Evolutionary conservation across 2,329 filamentous ascomycete species (phyloP), one percentile per base, ranked within the genome.

Genomic region (Fusarium sp.): DNA sequence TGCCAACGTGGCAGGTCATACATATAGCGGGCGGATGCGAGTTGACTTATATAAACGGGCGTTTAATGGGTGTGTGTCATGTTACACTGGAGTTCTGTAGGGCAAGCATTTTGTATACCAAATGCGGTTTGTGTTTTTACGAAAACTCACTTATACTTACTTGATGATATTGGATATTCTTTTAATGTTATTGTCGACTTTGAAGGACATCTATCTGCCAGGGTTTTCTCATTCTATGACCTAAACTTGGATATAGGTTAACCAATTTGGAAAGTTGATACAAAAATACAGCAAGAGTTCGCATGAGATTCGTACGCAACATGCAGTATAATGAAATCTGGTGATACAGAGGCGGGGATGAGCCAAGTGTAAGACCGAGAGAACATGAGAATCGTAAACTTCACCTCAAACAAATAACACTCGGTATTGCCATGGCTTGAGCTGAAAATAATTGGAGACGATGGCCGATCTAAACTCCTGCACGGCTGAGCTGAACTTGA

Each of bases 21-120:
- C 54, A 64, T 64, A 58, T 28, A 40, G 20, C 25, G 55, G 49
- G 55, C 55, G 43, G 51, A 37, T 46, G 32, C 30, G 21, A 45
- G 27, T 37, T 42, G 32, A 27, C 43, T 53, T 53, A 53, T 42
- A 57, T 49, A 63, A 40, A 66, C 9, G 27, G 63, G 63, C 63
- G 63, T 66, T 66, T 20, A 61, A 27, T 32, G 43, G 61, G 27
- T 30, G 55, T 55, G 37, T 55, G 37, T 61, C 18, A 66, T 61
- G 55, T 49, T 61, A 61, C 48, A 66, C 55, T 23, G 63, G 63
- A 66, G 63, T 66, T 66, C n/a, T 42, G 16, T 25, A 54, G 40
- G 61, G 48, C 50, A 54, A 43, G 48, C 55, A 55, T 66, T 55
- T 43, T 55, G 49, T 42, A 27, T 20, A 45, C 27, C n/a, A 41